Conservation (phyloP, 129 eudicot genomes). For the Lactuca saligna region DNA sequence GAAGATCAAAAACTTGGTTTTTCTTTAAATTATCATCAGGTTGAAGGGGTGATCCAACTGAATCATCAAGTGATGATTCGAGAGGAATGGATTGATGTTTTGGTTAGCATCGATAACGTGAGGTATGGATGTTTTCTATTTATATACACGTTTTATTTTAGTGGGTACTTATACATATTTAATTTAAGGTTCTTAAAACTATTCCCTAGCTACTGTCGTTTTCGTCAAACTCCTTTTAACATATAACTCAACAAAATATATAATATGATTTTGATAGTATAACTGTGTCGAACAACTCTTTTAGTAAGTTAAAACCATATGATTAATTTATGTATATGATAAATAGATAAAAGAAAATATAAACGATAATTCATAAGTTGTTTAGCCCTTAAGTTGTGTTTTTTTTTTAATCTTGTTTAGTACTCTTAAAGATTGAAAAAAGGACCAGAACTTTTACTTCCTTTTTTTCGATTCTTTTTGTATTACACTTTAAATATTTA, state of each 20-base stretch:
- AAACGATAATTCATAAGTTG: no score
- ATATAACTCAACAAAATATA: neutral
- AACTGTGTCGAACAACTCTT: neutral
- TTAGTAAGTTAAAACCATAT: no score
- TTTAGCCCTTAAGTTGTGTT: no score
- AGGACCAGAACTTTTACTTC: neutral
- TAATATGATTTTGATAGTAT: neutral
- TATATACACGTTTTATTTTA: neutral
- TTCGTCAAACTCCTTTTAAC: neutral
- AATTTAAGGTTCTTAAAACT: no score
- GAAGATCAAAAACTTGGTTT: conserved; percentile 61
- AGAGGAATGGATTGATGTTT: conserved; percentile 79
- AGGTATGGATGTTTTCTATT: conserved; percentile 49
- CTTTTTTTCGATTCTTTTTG: neutral
- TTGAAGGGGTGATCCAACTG: conserved; percentile 86
- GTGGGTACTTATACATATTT: no score
- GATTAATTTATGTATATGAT: no score
- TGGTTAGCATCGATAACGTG: conserved; percentile 73
- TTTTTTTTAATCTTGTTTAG: no score
- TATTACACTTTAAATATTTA: no score
- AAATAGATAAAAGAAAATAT: no score
- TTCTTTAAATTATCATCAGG: conserved; percentile 73
- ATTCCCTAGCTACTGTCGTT: neutral
- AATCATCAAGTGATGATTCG: conserved; percentile 51
- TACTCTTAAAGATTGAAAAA: neutral